Conservation (phyloP, 106 monocot species). For the Dendrobium catenatum region DNA sequence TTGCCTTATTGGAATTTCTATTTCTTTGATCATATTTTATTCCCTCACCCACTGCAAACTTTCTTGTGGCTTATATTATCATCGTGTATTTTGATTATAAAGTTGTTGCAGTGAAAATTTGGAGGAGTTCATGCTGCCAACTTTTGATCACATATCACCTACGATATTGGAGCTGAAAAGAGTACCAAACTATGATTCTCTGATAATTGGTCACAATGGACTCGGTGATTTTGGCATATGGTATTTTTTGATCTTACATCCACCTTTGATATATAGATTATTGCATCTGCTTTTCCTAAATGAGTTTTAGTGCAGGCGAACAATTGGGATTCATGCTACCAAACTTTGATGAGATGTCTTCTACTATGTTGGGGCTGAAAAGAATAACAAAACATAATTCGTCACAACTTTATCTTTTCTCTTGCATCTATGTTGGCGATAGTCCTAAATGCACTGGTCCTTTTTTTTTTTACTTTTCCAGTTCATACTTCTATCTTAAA, state of each 20-base stretch:
- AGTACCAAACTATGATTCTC: slow-evolving; percentile 33
- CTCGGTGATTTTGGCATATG: slow-evolving; percentile 65
- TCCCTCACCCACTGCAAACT: background rate
- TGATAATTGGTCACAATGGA: slow-evolving; percentile 80
- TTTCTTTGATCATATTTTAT: background rate
- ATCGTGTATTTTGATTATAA: background rate
- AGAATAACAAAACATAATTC: background rate
- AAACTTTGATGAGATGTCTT: background rate
- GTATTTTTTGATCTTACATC: slow-evolving; percentile 31
- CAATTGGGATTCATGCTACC: background rate
- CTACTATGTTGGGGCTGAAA: background rate
- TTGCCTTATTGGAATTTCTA: background rate
- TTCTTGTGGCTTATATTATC: slow-evolving; percentile 1
- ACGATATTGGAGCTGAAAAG: slow-evolving; percentile 49
- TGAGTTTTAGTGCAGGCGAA: background rate
- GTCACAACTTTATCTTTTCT: background rate
- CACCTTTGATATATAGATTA: background rate
- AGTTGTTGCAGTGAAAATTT: slow-evolving; percentile 38
- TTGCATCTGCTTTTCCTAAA: background rate
- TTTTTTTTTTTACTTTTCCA: background rate
- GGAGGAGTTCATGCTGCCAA: slow-evolving; percentile 68
- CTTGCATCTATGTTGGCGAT: background rate
- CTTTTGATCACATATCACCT: slow-evolving; percentile 30
- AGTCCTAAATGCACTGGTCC: background rate
- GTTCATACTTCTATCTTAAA: background rate